These are phyloP conservation scores for Pseudogymnoascus sp. DNA, from an alignment of 2,329 filamentous ascomycete species.

Conservation along the genomic window DNA sequence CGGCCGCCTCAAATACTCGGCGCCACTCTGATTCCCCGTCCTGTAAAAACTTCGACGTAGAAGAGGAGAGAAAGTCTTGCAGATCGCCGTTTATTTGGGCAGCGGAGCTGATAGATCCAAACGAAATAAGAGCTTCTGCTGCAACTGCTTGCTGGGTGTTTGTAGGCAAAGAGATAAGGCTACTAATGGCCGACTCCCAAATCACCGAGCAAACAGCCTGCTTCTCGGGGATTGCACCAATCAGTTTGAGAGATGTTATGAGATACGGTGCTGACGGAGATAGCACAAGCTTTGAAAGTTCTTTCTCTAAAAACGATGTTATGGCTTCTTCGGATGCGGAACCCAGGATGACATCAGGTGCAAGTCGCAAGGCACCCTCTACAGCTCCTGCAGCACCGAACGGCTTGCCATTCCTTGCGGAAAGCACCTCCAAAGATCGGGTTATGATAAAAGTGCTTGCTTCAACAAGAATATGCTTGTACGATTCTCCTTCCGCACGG, in stretches of 20 bases:
- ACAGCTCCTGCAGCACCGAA: slow-evolving; percentile 55
- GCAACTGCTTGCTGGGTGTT: slow-evolving; percentile 27
- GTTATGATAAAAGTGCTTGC: slow-evolving; percentile 21
- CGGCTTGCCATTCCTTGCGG: slow-evolving; percentile 53
- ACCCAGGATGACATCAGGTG: slow-evolving; percentile 34
- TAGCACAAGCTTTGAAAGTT: slow-evolving; percentile 51
- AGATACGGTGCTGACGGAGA: slow-evolving; percentile 64
- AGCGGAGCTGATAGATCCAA: slow-evolving; percentile 27
- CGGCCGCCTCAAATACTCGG: slow-evolving; percentile 42
- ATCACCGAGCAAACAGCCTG: slow-evolving; percentile 19
- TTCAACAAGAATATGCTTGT: slow-evolving; percentile 13
- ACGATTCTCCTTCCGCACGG: slow-evolving; percentile 21
- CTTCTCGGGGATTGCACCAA: slow-evolving; percentile 39
- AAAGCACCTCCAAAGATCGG: slow-evolving; percentile 40
- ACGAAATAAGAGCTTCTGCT: slow-evolving; percentile 41
- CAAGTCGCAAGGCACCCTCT: slow-evolving; percentile 42
- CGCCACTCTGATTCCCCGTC: slow-evolving; percentile 30
- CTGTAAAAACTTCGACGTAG: slow-evolving; percentile 34
- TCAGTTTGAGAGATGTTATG: slow-evolving; percentile 54
- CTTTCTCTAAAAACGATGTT: slow-evolving; percentile 43
- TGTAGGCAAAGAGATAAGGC: slow-evolving; percentile 33
- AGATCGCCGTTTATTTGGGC: slow-evolving; percentile 35
- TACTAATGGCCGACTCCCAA: slow-evolving; percentile 33
- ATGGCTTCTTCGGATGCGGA: slow-evolving; percentile 40
- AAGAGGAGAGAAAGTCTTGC: slow-evolving; percentile 40